Base-by-base conservation (phyloP, 2,329 filamentous ascomycete genomes). In the Xylaria sp. region DNA sequence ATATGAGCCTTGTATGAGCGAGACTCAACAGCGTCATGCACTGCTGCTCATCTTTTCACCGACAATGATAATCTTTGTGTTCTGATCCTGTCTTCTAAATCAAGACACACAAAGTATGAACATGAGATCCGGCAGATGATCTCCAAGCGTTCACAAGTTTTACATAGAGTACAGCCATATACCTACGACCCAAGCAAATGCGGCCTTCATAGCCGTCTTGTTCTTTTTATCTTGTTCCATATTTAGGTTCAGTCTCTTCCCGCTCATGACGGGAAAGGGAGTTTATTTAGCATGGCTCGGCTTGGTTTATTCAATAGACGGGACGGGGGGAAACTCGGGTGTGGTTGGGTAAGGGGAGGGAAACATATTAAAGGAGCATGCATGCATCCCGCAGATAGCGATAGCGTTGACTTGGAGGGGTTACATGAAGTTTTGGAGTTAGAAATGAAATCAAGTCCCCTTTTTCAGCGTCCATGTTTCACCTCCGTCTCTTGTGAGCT, bases 291-390 rank as follows among this genome's bases (percentile, higher is more conserved):
- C 18, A 42, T 53, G 16, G 21, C 23, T 27, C 12, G 13, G 59
- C 16, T 47, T 27, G 35, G 64, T 44, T 51, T 62, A 47, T 37
- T 66, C 10, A 13, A 53, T 63, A 66, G 64, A 66, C 47, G 18
- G 44, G 23, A 58, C 0, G 13, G 1, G 23, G 47, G 44, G 18
- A 8, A 27, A 32, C n/a, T 42, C 13, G 57, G 29, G 23, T 18
- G 23, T 50, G 59, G 59, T 37, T 23, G 44, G 35, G 21, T 44
- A 42, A 18, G 40, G 16, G 16, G 21, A 6, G 29, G 21, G 27
- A 40, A 27, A 44, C 6, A 58, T 3, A 27, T 25, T 9, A 58
- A 1, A 55, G 37, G 55, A 58, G 23, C 37, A 44, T 44, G 21
- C 23, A 57, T 57, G 32, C 13, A 18, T 51, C 10, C 25, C 25